Evolutionary conservation across 106 monocot genomes (phyloP), one percentile per base, ranked within the genome.

Genomic region (Dioscorea zingiberensis): DNA sequence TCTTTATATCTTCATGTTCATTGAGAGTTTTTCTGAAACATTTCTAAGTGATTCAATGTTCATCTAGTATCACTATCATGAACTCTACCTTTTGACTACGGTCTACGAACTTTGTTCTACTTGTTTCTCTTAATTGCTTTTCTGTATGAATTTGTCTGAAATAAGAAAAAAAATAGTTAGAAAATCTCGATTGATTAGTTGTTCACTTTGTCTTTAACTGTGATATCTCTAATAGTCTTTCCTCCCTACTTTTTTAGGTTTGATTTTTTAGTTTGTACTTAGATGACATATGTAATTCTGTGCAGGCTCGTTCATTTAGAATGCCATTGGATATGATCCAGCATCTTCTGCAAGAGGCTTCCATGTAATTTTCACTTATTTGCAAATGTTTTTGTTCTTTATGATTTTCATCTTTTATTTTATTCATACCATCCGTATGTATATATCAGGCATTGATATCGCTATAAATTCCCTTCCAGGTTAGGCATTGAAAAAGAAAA

Each of bases 401-500:
- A 6, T 38, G 38, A 38, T 55, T 77, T 9, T 28, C 28, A 32
- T 24, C 53, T 27, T n/a, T 18, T 28, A 60, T 60, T 28, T 29
- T 23, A 5, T 17, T 69, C 55, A 48, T 8, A 54, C 27, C n/a
- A 13, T 59, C 5, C 3, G 0, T 1, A 23, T n/a, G 3, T 21
- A 62, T 21, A 19, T 46, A 24, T 17, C n/a, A 55, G 44, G 5
- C 10, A 13, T 30, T 69, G 57, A 57, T 69, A 55, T 58, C 58
- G 2, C 1, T 38, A 7, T 45, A 57, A 55, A 15, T 46, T 68
- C 16, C 27, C 49, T 74, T 28, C 23, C 74, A 88, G 88, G 62
- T 76, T 81, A 57, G 55, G 62, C 48, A 78, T 88, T 58, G 63
- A 76, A 46, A 71, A 76, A 47, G 88, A 88, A 63, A 68, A 63